Evolutionary conservation across 441 rosid species (phyloP).

Genomic region (Manihot esculenta): DNA sequence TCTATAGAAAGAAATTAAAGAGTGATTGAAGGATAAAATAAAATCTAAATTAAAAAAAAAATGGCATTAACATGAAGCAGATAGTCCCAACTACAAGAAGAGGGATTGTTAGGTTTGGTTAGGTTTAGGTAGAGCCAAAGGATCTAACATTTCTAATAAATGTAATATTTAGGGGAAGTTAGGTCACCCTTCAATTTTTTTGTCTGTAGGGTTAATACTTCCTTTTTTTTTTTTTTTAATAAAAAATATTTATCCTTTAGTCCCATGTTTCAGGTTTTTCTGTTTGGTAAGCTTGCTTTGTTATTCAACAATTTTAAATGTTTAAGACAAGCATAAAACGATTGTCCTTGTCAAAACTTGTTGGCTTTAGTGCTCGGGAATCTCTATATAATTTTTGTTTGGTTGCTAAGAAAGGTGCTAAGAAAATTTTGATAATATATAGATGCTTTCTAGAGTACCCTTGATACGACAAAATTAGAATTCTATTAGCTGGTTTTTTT

Average conservation of each 20-base stretch:
- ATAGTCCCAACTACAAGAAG: not conserved
- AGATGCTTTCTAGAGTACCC: not conserved
- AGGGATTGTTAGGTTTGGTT: too few species aligned
- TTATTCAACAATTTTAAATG: not conserved
- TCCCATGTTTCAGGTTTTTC: not conserved
- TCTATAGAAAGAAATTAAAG: too few species aligned
- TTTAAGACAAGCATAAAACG: not conserved
- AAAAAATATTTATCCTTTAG: not conserved
- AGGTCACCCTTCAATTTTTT: not conserved
- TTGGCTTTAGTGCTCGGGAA: not conserved
- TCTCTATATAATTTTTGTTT: not conserved
- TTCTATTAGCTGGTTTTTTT: too few species aligned
- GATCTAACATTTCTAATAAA: too few species aligned
- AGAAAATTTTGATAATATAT: not conserved
- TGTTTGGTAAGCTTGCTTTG: not conserved
- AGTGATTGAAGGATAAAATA: not conserved
- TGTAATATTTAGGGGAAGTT: not conserved
- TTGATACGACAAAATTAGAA: too few species aligned
- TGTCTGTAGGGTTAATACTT: too few species aligned
- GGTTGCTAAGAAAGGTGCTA: not conserved
- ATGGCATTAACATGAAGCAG: constrained; percentile 4
- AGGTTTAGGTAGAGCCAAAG: not conserved
- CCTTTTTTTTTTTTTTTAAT: too few species aligned
- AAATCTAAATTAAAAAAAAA: not conserved
- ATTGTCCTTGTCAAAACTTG: not conserved